Conservation (phyloP, 129 eudicot genomes). For the Arctium minus region DNA sequence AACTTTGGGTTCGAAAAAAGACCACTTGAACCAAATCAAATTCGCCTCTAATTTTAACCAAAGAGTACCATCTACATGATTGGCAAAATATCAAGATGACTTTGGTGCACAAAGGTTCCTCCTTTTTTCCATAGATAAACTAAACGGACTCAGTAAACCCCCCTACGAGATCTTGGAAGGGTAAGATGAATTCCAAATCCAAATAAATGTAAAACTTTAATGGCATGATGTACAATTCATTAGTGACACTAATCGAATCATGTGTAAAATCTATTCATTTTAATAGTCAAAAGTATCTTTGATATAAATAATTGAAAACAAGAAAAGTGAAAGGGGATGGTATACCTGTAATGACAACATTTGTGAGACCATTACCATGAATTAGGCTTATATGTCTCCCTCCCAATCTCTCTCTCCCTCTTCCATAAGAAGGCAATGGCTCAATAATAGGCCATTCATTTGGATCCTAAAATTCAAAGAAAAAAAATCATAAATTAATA, state of each 20-base stretch:
- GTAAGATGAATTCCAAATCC: neutral
- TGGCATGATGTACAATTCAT: neutral
- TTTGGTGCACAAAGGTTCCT: neutral
- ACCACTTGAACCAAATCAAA: neutral
- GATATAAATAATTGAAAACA: neutral
- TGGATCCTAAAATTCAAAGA: constrained; percentile 50
- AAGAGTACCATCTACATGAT: neutral
- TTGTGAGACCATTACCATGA: constrained; percentile 71
- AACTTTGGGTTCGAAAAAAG: neutral
- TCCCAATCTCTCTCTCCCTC: constrained; percentile 96
- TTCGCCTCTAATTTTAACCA: neutral
- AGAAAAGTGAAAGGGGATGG: constrained; percentile 6
- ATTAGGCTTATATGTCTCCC: constrained; percentile 90
- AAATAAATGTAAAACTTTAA: neutral
- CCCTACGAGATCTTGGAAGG: neutral
- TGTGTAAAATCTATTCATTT: neutral
- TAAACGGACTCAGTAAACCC: neutral
- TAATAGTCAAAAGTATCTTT: constrained; percentile 12
- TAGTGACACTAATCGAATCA: neutral
- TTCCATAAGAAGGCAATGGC: constrained; percentile 95
- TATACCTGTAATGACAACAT: constrained; percentile 94
- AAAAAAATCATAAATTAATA: neutral
- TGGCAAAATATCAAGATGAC: neutral
- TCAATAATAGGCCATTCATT: constrained; percentile 94
- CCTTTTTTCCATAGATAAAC: too few relatives aligned